Conservation (phyloP, 2,329 filamentous ascomycete genomes). For the Colletotrichum sp. region DNA sequence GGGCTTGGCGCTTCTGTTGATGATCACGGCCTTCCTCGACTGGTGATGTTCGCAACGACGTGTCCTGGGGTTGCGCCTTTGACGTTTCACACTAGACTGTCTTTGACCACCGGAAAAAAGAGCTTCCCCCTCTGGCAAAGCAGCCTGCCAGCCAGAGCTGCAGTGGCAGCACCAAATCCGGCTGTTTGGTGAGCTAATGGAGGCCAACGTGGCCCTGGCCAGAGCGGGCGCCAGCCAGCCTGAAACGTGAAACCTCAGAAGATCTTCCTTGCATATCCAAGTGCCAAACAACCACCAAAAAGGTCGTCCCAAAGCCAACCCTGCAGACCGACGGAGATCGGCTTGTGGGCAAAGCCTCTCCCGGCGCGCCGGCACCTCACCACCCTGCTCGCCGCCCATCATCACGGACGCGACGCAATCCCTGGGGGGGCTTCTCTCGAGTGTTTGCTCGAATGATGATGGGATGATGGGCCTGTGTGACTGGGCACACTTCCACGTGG, state of each 20-base stretch:
- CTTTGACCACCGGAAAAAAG: not conserved
- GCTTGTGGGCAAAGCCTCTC: slow-evolving; percentile 4
- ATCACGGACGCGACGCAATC: not conserved
- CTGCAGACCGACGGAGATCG: slow-evolving; percentile 15
- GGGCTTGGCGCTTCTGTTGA: not conserved
- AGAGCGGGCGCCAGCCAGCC: slow-evolving; percentile 12
- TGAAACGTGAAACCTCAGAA: slow-evolving; percentile 20
- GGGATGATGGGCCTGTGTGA: not conserved
- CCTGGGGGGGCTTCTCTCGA: not conserved
- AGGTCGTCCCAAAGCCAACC: not conserved
- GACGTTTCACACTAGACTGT: slow-evolving; percentile 8
- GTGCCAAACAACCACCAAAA: not conserved
- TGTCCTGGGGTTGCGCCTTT: not conserved
- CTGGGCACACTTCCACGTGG: not conserved
- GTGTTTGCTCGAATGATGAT: not conserved
- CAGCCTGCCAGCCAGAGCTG: not conserved
- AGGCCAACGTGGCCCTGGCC: slow-evolving; percentile 14
- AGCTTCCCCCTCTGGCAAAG: not conserved
- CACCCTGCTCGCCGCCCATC: not conserved
- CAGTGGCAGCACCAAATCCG: slow-evolving; percentile 2
- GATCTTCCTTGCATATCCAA: slow-evolving; percentile 16
- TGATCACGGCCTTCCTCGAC: not conserved
- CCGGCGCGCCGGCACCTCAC: slow-evolving; percentile 2
- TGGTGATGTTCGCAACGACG: not conserved
- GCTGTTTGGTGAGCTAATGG: slow-evolving; percentile 11